Percentiles rank a stretch among this genome's conserved stretches.
phyloP scores from a whole-genome alignment of 2,329 filamentous ascomycete genomes.

The Exophiala lecanii-corni region DNA sequence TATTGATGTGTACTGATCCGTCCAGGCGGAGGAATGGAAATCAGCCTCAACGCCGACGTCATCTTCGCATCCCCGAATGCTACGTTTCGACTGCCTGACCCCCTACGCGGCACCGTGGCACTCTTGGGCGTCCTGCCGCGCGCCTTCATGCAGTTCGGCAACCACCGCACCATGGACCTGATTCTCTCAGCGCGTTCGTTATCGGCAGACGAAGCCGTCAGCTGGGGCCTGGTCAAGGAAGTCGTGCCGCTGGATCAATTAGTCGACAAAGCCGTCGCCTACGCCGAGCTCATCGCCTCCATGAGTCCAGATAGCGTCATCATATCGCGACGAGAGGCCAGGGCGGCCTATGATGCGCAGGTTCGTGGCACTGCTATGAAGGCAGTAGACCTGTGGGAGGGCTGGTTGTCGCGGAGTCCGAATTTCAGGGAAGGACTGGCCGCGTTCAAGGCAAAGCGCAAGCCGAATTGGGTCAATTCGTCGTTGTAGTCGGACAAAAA shows the following conservation, averaged over 20 bases:
- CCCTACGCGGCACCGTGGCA: constrained; percentile 63
- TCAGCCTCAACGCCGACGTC: constrained; percentile 48
- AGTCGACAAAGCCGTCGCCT: constrained; percentile 38
- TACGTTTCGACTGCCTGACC: constrained; percentile 65
- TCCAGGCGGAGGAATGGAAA: constrained; percentile 3
- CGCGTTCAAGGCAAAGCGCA: constrained; percentile 72
- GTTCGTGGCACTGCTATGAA: constrained; percentile 59
- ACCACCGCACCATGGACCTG: constrained; percentile 32
- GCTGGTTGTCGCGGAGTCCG: constrained; percentile 35
- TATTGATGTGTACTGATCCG: background rate
- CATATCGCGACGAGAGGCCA: constrained; percentile 64
- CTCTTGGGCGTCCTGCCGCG: constrained; percentile 63
- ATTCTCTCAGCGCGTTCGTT: constrained; percentile 61
- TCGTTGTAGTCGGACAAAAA: no score
- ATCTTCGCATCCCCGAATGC: constrained; percentile 57
- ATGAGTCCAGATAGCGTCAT: constrained; percentile 70
- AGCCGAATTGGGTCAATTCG: constrained; percentile 66
- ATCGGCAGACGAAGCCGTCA: constrained; percentile 53
- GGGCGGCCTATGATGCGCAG: constrained; percentile 66
- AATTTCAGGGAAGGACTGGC: constrained; percentile 71
- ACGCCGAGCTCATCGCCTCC: background rate
- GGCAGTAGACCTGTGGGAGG: constrained; percentile 13
- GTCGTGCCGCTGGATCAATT: constrained; percentile 53
- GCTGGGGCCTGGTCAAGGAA: constrained; percentile 32
- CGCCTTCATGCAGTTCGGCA: background rate